phyloP scores from a whole-genome alignment of 2,329 filamentous ascomycete species.

The Cytospora schulzeri region DNA sequence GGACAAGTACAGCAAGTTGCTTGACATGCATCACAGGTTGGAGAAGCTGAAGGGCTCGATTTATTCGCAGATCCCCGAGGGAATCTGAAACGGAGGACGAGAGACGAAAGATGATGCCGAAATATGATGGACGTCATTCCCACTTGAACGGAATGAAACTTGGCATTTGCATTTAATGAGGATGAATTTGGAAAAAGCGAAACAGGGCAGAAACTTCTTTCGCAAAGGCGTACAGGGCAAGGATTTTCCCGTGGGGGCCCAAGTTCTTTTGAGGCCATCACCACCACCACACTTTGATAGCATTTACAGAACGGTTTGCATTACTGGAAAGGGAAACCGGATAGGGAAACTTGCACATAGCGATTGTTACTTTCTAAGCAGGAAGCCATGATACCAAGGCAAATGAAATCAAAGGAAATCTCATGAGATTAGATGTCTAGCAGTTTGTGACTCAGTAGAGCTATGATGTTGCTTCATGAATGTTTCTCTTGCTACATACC shows the following conservation, averaged over 20 bases:
- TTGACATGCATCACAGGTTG: slow-evolving; percentile 57
- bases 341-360: slow-evolving; percentile 20
- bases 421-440: background rate
- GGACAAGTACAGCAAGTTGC: slow-evolving; percentile 52
- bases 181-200: background rate
- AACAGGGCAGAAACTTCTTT: background rate
- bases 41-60: slow-evolving; percentile 62
- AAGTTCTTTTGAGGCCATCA: slow-evolving; percentile 4
- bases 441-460: background rate
- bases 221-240: slow-evolving; percentile 13
- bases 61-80: slow-evolving; percentile 42
- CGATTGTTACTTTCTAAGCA: slow-evolving; percentile 11
- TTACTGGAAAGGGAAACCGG: slow-evolving; percentile 14
- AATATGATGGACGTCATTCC: background rate
- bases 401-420: slow-evolving; percentile 13
- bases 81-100: slow-evolving; percentile 34
- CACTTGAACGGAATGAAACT: background rate
- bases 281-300: slow-evolving; percentile 3
- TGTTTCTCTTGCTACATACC: background rate
- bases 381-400: slow-evolving; percentile 26
- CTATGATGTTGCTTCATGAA: background rate
- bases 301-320: slow-evolving; percentile 28
- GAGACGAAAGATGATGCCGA: slow-evolving; percentile 9
- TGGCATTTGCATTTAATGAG: background rate
- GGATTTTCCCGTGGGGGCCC: background rate